Conservation (phyloP, 345 rosid genomes). For the Hypericum androsaemum region DNA sequence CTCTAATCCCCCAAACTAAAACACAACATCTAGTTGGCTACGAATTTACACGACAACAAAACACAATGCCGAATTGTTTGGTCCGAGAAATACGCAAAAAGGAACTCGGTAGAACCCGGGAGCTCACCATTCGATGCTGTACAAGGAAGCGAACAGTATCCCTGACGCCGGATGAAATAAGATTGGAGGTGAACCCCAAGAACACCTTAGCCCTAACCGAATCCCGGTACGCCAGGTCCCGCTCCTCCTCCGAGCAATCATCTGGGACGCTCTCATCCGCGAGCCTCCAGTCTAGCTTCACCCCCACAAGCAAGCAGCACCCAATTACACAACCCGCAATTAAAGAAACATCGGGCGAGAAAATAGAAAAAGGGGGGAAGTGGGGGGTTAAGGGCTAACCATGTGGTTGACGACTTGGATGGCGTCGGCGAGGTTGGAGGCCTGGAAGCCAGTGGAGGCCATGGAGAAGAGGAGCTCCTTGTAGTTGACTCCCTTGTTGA, state of each 20-base stretch:
- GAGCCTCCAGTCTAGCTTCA: conserved; percentile 94
- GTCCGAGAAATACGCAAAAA: too few relatives aligned
- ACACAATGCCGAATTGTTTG: too few relatives aligned
- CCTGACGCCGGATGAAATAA: conserved; percentile 83
- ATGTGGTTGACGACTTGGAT: conserved; percentile 65
- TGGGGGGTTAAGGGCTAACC: conserved; percentile 32
- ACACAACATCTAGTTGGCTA: too few relatives aligned
- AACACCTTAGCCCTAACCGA: conserved; percentile 79
- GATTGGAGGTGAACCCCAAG: conserved; percentile 95
- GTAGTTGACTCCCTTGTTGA: conserved; percentile 55
- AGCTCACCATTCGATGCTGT: conserved; percentile 78
- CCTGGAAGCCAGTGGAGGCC: conserved; percentile 88
- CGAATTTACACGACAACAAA: too few relatives aligned
- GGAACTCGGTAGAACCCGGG: too few relatives aligned
- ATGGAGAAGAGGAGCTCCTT: conserved; percentile 52
- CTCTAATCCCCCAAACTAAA: background rate
- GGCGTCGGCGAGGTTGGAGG: conserved; percentile 90
- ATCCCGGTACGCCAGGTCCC: conserved; percentile 43
- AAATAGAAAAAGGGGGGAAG: background rate
- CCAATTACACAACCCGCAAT: background rate
- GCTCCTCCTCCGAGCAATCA: conserved; percentile 68
- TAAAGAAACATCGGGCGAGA: background rate
- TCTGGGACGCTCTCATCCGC: conserved; percentile 50
- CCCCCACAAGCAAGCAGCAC: conserved; percentile 4
- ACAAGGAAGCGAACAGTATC: conserved; percentile 76